phyloP scores from a whole-genome alignment of 805 yeast species.

The Debaryomyces hansenii region DNA sequence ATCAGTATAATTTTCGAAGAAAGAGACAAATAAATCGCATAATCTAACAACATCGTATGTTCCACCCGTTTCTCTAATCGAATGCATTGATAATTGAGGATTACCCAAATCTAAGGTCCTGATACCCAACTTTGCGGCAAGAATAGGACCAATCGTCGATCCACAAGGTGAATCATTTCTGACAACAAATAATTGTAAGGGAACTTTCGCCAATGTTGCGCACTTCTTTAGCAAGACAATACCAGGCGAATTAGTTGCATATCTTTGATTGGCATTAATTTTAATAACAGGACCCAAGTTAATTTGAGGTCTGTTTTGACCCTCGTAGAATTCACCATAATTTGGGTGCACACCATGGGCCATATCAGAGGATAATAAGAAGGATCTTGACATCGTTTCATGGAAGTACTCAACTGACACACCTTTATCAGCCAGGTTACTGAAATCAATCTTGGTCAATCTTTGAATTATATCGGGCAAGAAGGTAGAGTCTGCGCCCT shows the following conservation, averaged over 20 bases:
- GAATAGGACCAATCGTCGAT: slow-evolving; percentile 92
- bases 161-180: slow-evolving; percentile 95
- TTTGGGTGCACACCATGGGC: slow-evolving; percentile 98
- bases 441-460: slow-evolving; percentile 41
- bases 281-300: slow-evolving; percentile 93
- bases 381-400: slow-evolving; percentile 71
- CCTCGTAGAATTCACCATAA: slow-evolving; percentile 73
- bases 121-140: slow-evolving; percentile 83
- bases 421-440: slow-evolving; percentile 17
- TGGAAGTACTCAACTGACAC: slow-evolving; percentile 36
- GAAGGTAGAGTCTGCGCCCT: slow-evolving; percentile 94
- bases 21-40: slow-evolving; percentile 60
- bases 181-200: slow-evolving; percentile 89
- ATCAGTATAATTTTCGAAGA: slow-evolving; percentile 43
- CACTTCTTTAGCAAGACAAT: slow-evolving; percentile 71
- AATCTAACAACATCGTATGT: slow-evolving; percentile 67
- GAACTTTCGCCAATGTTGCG: slow-evolving; percentile 69
- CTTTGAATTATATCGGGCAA: slow-evolving; percentile 76
- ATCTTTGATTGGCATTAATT: slow-evolving; percentile 92
- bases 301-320: slow-evolving; percentile 72
- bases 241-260: slow-evolving; percentile 92
- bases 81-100: slow-evolving; percentile 92
- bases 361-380: slow-evolving; percentile 89
- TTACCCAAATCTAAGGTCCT: slow-evolving; percentile 88
- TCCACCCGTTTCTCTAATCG: slow-evolving; percentile 90